phyloP scores from a whole-genome alignment of 352 stramenopile species.

The Hyaloperonospora arabidopsidis region DNA sequence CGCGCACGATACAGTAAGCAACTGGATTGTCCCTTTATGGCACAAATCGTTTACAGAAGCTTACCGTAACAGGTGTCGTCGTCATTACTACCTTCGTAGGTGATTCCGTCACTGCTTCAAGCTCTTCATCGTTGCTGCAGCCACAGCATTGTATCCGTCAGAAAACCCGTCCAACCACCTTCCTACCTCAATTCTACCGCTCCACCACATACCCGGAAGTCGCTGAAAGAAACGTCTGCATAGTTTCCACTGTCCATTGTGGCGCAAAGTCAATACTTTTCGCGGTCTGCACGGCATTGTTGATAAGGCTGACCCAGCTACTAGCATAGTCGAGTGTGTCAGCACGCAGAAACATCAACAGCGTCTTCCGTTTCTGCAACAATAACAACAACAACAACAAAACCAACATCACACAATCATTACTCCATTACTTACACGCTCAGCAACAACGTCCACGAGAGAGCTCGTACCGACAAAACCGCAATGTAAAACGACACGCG shows the following conservation, averaged over 20 bases:
- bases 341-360: constrained; percentile 73
- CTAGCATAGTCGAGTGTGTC: constrained; percentile 62
- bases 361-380: constrained; percentile 60
- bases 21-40: background rate
- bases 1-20: constrained; percentile 8
- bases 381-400: background rate
- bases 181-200: background rate
- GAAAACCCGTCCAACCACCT: background rate
- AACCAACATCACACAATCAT: background rate
- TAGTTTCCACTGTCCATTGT: constrained; percentile 59
- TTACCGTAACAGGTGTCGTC: constrained; percentile 16
- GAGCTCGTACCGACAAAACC: constrained; percentile 53
- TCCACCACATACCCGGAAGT: constrained; percentile 41
- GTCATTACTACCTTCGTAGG: constrained; percentile 15
- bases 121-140: constrained; percentile 32
- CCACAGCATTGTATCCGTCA: background rate
- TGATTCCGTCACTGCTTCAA: constrained; percentile 18
- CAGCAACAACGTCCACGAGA: background rate
- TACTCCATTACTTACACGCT: constrained; percentile 1
- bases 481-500: constrained; percentile 54
- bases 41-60: background rate
- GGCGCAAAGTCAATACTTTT: constrained; percentile 58
- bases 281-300: constrained; percentile 64
- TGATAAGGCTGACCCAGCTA: constrained; percentile 73
- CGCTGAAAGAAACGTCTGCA: constrained; percentile 66